Conservation (phyloP, 2,329 filamentous ascomycete genomes). For the Aspergillus sp. region DNA sequence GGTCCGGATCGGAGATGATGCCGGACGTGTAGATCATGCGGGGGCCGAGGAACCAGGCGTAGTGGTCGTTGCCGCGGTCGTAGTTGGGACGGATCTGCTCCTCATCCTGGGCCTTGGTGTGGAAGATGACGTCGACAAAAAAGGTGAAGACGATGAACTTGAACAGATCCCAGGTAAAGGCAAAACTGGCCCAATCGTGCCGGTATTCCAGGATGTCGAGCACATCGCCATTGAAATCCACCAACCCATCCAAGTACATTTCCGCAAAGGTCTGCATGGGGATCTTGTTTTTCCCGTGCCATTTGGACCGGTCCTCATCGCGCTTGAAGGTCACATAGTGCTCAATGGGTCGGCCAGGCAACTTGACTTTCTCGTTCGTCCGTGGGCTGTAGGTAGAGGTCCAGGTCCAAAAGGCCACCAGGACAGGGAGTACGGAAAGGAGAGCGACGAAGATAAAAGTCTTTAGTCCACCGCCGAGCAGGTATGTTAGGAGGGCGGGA, state of each 20-base stretch:
- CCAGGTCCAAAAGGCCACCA: slow-evolving; percentile 22
- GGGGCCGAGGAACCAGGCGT: slow-evolving; percentile 35
- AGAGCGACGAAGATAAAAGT: slow-evolving; percentile 17
- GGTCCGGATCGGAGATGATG: slow-evolving; percentile 27
- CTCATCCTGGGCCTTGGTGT: slow-evolving; percentile 30
- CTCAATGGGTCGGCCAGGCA: slow-evolving; percentile 24
- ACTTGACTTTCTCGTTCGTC: slow-evolving; percentile 22
- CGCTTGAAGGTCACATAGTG: slow-evolving; percentile 30
- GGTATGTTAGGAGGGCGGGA: slow-evolving; percentile 18
- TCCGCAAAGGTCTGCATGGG: slow-evolving; percentile 29
- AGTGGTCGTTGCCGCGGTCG: slow-evolving; percentile 33
- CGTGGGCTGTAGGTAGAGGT: slow-evolving; percentile 18
- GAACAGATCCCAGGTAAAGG: slow-evolving; percentile 30
- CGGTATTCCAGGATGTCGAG: slow-evolving; percentile 34
- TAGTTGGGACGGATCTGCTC: slow-evolving; percentile 34
- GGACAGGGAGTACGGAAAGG: slow-evolving; percentile 15
- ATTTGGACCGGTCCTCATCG: slow-evolving; percentile 22
- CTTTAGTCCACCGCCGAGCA: slow-evolving; percentile 17
- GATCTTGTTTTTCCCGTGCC: slow-evolving; percentile 24
- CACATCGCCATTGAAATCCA: slow-evolving; percentile 35
- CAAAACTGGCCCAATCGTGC: slow-evolving; percentile 34
- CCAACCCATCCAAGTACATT: slow-evolving; percentile 30
- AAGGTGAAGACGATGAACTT: slow-evolving; percentile 31
- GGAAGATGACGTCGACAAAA: slow-evolving; percentile 25
- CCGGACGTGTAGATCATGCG: slow-evolving; percentile 36